Evolutionary conservation across 176 grass and related monocot species (phyloP).

Genomic region (Poa pratensis): DNA sequence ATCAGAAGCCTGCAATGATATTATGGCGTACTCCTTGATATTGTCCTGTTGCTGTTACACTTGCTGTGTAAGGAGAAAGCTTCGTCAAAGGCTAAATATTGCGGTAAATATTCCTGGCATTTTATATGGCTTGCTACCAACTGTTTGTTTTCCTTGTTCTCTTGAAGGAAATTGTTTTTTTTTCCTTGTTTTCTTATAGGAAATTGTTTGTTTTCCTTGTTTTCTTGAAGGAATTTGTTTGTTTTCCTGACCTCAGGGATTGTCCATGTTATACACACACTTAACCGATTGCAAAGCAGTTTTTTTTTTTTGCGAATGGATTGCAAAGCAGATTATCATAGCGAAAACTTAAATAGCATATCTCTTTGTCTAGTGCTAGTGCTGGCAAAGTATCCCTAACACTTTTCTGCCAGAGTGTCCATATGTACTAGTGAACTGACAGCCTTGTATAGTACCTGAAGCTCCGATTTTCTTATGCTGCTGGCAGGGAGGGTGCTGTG

Average conservation of each 20-base stretch:
- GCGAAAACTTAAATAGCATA: background rate
- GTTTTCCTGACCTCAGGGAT: background rate
- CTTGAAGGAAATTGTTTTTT: too few relatives aligned
- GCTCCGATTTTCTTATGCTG: background rate
- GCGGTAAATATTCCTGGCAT: constrained; percentile 52
- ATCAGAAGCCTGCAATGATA: constrained; percentile 89
- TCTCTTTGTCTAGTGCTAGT: background rate
- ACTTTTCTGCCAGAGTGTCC: background rate
- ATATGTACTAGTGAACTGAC: background rate
- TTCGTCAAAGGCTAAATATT: constrained; percentile 79
- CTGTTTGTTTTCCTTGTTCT: background rate
- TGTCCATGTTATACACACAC: background rate
- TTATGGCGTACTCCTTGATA: constrained; percentile 90
- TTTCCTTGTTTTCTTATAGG: too few relatives aligned
- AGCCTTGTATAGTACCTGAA: background rate
- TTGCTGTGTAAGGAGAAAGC: constrained; percentile 90
- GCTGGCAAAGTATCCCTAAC: background rate
- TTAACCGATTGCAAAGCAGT: background rate
- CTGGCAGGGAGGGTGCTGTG: constrained; percentile 82
- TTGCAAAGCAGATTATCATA: background rate
- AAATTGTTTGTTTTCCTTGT: background rate
- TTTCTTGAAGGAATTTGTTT: background rate
- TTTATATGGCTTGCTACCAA: constrained; percentile 14
- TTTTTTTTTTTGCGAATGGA: background rate
- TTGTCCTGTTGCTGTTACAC: constrained; percentile 98